phyloP scores from a whole-genome alignment of 139 green algal species.

The Nannochloris sp. region DNA sequence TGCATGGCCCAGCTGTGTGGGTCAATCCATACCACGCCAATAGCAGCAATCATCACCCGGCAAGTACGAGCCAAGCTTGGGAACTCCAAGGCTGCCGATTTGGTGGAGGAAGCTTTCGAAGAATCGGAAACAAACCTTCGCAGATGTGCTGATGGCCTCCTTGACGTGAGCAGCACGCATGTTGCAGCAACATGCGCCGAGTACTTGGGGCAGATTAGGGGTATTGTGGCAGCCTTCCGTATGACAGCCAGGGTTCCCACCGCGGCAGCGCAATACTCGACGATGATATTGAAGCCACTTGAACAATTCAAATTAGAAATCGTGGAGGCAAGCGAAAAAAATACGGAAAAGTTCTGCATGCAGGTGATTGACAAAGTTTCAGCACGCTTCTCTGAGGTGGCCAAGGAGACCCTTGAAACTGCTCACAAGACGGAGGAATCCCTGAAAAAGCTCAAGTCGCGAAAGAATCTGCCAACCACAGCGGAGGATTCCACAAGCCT shows the following conservation, averaged over 20 bases:
- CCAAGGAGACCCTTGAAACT: conserved; percentile 67
- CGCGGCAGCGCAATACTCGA: conserved; percentile 73
- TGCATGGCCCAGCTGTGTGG: too few relatives aligned
- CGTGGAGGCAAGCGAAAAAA: too few relatives aligned
- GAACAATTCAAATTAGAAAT: background rate
- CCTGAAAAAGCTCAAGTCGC: conserved; percentile 71
- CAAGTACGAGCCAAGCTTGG: background rate
- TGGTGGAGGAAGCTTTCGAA: background rate
- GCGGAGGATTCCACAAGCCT: conserved; percentile 16
- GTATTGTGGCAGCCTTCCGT: conserved; percentile 87
- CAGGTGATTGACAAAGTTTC: conserved; percentile 33
- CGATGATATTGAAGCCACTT: conserved; percentile 44
- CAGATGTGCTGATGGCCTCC: conserved; percentile 6
- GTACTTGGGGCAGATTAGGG: conserved; percentile 65
- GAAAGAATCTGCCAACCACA: conserved; percentile 33
- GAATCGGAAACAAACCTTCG: conserved; percentile 10
- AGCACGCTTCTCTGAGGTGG: conserved; percentile 38
- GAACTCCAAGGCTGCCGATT: background rate
- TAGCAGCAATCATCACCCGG: background rate
- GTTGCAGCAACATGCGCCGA: conserved; percentile 19
- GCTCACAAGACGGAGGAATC: conserved; percentile 81
- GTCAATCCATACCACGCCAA: too few relatives aligned
- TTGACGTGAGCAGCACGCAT: conserved; percentile 10
- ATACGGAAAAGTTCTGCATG: too few relatives aligned
- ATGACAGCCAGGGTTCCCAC: conserved; percentile 79